phyloP scores from a whole-genome alignment of 768 basidiomycete species.

The Russula sp. region DNA sequence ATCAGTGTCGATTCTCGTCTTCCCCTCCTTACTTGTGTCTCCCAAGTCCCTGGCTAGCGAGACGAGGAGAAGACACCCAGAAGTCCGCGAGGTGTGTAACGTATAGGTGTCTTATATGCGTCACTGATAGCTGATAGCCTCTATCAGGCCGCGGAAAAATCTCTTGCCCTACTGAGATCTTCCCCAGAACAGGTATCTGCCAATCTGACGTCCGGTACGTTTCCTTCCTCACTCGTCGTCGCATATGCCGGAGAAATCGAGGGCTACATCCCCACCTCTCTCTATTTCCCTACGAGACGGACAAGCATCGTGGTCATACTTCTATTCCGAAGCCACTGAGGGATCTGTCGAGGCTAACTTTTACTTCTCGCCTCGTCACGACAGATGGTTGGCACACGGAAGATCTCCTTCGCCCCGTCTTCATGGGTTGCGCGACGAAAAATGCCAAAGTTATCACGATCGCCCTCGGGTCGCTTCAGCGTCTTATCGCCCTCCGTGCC shows the following conservation, averaged over 20 bases:
- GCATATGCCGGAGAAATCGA: background rate
- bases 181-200: conserved; percentile 74
- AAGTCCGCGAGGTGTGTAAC: conserved; percentile 77
- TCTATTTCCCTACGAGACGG: background rate
- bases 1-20: conserved; percentile 2
- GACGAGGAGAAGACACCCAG: conserved; percentile 82
- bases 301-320: background rate
- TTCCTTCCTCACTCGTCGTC: background rate
- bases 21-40: background rate
- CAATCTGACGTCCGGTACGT: conserved; percentile 61
- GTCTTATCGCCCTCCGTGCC: conserved; percentile 80
- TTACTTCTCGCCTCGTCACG: background rate
- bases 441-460: conserved; percentile 93
- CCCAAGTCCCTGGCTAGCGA: conserved; percentile 80
- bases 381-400: conserved; percentile 73
- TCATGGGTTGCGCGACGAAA: conserved; percentile 90
- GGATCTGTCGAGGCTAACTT: background rate
- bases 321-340: background rate
- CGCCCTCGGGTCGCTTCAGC: conserved; percentile 82
- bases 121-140: background rate
- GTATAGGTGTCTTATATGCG: background rate
- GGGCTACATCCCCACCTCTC: no score
- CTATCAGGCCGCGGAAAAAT: conserved; percentile 76
- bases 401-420: conserved; percentile 77
- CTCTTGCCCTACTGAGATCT: conserved; percentile 69